A percentile compares a stretch with the other conserved stretches of the same genome.
Conservation (phyloP, 768 basidiomycete species). For the Boletus reticulatus region DNA sequence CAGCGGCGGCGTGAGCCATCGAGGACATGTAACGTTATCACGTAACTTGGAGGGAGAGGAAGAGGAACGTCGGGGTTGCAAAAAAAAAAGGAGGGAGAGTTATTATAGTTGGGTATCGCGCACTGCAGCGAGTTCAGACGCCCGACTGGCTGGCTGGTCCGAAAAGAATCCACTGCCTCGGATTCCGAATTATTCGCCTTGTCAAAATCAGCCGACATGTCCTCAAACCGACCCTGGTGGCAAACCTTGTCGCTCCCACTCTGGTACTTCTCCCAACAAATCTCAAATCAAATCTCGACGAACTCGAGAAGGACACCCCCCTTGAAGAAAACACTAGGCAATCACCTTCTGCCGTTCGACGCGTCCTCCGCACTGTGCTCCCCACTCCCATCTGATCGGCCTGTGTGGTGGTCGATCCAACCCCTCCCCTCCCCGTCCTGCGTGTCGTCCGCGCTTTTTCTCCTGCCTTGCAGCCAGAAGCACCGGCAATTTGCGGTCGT, state of each 20-base stretch:
- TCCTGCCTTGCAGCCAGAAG: slow-evolving; percentile 1
- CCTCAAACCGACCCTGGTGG: slow-evolving; percentile 35
- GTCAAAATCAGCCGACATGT: slow-evolving; percentile 36
- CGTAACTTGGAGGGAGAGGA: slow-evolving; percentile 39
- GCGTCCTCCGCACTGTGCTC: neutral
- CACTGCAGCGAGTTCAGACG: slow-evolving; percentile 24
- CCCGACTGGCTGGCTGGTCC: slow-evolving; percentile 22
- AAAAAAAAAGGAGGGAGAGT: slow-evolving; percentile 36
- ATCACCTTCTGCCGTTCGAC: slow-evolving; percentile 17
- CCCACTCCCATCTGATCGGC: neutral
- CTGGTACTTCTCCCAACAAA: slow-evolving; percentile 14
- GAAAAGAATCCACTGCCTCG: slow-evolving; percentile 32
- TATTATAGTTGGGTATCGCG: slow-evolving; percentile 31
- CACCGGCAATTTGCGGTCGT: slow-evolving; percentile 31
- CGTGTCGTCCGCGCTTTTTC: neutral
- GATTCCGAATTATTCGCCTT: slow-evolving; percentile 53
- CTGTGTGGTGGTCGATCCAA: neutral
- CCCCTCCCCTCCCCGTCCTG: neutral
- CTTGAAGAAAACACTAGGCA: slow-evolving; percentile 9
- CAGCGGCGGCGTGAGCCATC: slow-evolving; percentile 51
- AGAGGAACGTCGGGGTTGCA: slow-evolving; percentile 47
- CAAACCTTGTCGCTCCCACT: slow-evolving; percentile 29
- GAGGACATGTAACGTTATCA: slow-evolving; percentile 56
- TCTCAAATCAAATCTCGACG: slow-evolving; percentile 34
- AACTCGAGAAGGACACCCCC: slow-evolving; percentile 18